Conservation (phyloP, 2,329 filamentous ascomycete species). For the Aspergillus hiratsukae region DNA sequence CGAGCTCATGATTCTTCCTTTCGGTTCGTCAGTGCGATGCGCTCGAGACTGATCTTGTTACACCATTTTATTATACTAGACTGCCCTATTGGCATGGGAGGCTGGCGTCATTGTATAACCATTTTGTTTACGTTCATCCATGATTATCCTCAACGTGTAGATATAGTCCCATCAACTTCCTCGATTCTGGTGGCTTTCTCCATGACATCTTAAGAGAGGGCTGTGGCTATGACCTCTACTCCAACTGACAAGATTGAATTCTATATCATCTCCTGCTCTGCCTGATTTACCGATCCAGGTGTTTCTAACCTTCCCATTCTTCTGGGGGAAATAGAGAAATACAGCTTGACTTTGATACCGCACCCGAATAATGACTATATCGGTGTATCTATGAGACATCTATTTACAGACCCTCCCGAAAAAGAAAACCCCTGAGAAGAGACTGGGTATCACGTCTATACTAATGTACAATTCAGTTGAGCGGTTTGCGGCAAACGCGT, state of each 20-base stretch:
- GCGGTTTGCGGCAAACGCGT: not conserved
- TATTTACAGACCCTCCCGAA: not conserved
- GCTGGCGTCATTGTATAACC: not conserved
- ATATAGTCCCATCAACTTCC: not conserved
- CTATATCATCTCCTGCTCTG: too few species aligned
- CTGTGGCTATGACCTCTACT: too few species aligned
- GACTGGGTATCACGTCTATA: conserved; percentile 11
- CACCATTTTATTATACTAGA: not conserved
- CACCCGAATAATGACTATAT: not conserved
- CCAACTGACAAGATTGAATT: too few species aligned
- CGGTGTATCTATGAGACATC: not conserved
- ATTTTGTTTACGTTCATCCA: not conserved
- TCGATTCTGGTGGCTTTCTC: not conserved
- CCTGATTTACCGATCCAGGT: too few species aligned
- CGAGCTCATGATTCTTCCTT: not conserved
- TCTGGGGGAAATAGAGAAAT: too few species aligned
- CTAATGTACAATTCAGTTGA: conserved; percentile 1
- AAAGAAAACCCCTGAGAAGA: conserved; percentile 4
- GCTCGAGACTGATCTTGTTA: not conserved
- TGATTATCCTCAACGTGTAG: not conserved
- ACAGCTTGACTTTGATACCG: too few species aligned
- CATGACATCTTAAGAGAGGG: not conserved
- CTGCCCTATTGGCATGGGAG: not conserved
- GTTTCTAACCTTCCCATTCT: too few species aligned
- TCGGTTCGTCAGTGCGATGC: not conserved